These are phyloP conservation scores for Piromyces finnis DNA, from an alignment of 192 early-diverging fungal species.

Conservation along the genomic window DNA sequence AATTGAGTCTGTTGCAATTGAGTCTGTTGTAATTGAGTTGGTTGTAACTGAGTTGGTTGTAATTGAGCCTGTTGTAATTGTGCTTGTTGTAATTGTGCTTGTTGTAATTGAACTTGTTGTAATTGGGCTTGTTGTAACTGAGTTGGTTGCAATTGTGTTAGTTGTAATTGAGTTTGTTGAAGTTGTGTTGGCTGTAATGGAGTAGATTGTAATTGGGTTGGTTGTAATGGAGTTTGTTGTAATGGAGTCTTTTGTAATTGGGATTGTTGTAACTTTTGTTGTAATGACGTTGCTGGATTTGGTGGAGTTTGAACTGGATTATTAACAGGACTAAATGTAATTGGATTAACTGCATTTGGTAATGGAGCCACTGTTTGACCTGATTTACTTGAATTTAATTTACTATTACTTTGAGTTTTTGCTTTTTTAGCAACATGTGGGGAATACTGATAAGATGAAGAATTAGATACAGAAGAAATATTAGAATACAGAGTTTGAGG, in stretches of 20 bases:
- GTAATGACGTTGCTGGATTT: background rate
- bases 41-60: too few species aligned
- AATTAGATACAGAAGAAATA: background rate
- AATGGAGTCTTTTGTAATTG: background rate
- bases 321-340: background rate
- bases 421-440: background rate
- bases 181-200: background rate
- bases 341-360: background rate
- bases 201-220: background rate
- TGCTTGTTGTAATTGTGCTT: background rate
- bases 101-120: background rate
- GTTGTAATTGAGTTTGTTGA: background rate
- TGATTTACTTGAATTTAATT: background rate
- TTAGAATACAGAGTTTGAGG: background rate
- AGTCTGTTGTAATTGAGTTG: too few species aligned
- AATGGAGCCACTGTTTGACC: background rate
- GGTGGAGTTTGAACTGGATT: background rate
- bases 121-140: background rate
- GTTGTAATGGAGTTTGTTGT: background rate
- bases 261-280: background rate
- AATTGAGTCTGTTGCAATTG: too few species aligned
- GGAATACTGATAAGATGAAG: background rate
- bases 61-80: background rate
- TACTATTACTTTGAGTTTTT: background rate
- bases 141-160: background rate